Evolutionary conservation across 108 stramenopile genomes (phyloP), one percentile per base, ranked within the genome.

Genomic region (Poteriospumella lacustris): DNA sequence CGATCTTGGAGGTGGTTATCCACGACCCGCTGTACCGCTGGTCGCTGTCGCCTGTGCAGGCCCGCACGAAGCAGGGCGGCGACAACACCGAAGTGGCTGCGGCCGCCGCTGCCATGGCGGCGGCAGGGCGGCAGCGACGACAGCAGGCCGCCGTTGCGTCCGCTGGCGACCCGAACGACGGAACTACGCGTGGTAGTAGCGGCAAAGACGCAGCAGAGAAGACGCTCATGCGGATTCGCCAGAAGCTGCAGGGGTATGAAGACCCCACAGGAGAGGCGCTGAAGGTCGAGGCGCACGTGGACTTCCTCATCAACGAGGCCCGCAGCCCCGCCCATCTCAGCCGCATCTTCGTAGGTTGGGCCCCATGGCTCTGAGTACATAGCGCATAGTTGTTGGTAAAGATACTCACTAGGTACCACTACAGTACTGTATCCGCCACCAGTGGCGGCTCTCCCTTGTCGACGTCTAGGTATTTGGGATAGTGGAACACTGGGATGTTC

Each of bases 171-270:
- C 9, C 43, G 44, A n/a, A 58, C 78, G 3, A 41, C 26, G 41
- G 78, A 33, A 0, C 59, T 19, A 68, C 68, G 39, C 64, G 19
- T 31, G 29, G 40, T 2, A 68, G 1, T 29, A 76, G 34, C 38
- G 39, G 58, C 24, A 85, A 75, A 44, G 81, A 79, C 29, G 80
- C 68, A 0, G 86, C 87, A 0, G 82, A 85, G 70, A 62, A 79
- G 26, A 84, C 83, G 34, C 59, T 88, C 12, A 43, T 80, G 29
- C 44, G 85, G 68, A 93, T 99, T 58, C 84, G 88, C 15, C 87
- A 93, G 79, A 99, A 99, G 81, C 85, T 99, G 2, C 90, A 95
- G 81, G 98, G 98, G 1, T 96, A 94, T 87, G 96, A 97, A 81
- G 96, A 99, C 58, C 89, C 89, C 3, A 91, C 91, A 31, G 92